Evolutionary conservation across 371 early-diverging fungal genomes (phyloP).

Genomic region (Syncephalastrum monosporum): DNA sequence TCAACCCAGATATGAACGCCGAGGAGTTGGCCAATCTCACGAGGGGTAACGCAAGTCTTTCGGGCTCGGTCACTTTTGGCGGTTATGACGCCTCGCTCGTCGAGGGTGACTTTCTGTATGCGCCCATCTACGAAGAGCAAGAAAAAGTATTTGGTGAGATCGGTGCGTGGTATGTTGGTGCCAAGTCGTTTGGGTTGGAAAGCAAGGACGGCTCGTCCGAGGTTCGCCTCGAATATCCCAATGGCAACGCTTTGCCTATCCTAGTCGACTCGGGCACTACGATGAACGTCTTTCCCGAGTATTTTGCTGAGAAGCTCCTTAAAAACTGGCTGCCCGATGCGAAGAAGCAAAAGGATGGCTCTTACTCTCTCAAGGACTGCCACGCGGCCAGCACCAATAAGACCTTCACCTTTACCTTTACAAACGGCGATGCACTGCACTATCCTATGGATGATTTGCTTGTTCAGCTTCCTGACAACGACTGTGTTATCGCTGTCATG

Average conservation of each 20-base stretch:
- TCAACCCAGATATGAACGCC: neutral
- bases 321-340: constrained; percentile 7
- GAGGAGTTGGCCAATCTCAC: no score
- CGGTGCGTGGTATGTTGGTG: no score
- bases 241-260: no score
- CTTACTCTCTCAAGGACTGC: constrained; percentile 11
- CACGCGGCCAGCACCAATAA: constrained; percentile 1
- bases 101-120: constrained; percentile 23
- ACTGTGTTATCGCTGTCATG: constrained; percentile 21
- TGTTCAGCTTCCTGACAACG: neutral
- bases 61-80: constrained; percentile 45
- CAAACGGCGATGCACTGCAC: constrained; percentile 9
- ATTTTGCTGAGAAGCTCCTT: no score
- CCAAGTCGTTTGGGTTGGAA: no score
- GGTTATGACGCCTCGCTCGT: constrained; percentile 28
- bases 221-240: no score
- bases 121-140: constrained; percentile 3
- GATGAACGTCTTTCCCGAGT: no score
- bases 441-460: neutral
- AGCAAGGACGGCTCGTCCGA: no score
- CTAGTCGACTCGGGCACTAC: no score
- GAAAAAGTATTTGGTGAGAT: constrained; percentile 4
- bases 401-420: constrained; percentile 3
- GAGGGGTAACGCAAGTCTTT: constrained; percentile 8
- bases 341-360: neutral